Conservation (phyloP, 495 filamentous ascomycete species). For the Trichodelitschia bisporula region DNA sequence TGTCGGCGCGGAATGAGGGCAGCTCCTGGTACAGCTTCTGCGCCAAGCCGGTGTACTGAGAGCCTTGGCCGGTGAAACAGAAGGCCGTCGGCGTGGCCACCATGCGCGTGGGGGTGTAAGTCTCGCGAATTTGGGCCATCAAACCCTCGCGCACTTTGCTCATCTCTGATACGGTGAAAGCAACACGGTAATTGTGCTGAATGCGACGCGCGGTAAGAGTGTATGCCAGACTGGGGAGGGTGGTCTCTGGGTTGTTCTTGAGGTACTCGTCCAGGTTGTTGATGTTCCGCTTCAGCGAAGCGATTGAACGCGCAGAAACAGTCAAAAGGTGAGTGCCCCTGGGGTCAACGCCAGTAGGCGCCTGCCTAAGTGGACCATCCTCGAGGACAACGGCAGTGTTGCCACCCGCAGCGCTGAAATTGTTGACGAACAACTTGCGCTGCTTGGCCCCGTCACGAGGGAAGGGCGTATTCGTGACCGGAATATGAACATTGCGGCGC, state of each 20-base stretch:
- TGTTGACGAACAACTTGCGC: conserved; percentile 33
- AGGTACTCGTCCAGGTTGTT: conserved; percentile 25
- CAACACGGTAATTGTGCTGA: conserved; percentile 21
- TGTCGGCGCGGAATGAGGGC: conserved; percentile 39
- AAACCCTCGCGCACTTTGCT: conserved; percentile 16
- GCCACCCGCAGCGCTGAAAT: conserved; percentile 20
- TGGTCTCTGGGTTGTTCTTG: conserved; percentile 21
- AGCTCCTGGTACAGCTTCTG: conserved; percentile 41
- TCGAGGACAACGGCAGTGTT: conserved; percentile 25
- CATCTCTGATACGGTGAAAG: conserved; percentile 16
- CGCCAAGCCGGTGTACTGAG: conserved; percentile 37
- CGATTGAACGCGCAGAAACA: conserved; percentile 27
- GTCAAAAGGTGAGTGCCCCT: conserved; percentile 24
- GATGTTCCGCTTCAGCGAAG: conserved; percentile 30
- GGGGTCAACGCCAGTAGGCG: conserved; percentile 25
- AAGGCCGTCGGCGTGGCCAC: conserved; percentile 24
- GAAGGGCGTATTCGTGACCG: conserved; percentile 32
- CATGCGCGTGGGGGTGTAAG: conserved; percentile 20
- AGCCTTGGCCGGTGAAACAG: conserved; percentile 27
- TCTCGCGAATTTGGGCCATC: conserved; percentile 17
- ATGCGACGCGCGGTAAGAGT: conserved; percentile 21
- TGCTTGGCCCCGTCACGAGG: conserved; percentile 32
- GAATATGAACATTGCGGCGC: conserved; percentile 54
- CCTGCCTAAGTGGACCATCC: conserved; percentile 21
- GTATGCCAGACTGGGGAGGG: conserved; percentile 18